Conservation (phyloP, 176 grass and related monocot species). For the Avena insularis region DNA sequence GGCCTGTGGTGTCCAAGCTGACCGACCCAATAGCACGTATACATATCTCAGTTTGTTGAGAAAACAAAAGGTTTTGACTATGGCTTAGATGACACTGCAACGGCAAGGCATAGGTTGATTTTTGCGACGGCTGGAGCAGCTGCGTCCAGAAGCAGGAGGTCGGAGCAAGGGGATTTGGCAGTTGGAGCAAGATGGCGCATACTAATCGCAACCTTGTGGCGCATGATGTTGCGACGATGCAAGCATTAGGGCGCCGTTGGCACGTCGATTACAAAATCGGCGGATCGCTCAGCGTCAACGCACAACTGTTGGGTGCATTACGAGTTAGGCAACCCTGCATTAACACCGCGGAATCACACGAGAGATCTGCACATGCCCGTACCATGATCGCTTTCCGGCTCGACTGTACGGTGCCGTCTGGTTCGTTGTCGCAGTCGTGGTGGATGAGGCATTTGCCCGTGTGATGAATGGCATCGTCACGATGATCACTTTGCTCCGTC, state of each 20-base stretch:
- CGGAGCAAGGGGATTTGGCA: neutral
- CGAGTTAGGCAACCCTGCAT: conserved; percentile 17
- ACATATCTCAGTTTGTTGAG: neutral
- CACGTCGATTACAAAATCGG: neutral
- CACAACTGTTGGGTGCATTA: conserved; percentile 10
- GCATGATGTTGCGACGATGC: conserved; percentile 8
- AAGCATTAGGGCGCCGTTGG: neutral
- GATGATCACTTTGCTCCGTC: neutral
- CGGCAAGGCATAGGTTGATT: neutral
- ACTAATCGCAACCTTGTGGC: neutral
- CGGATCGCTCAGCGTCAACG: neutral
- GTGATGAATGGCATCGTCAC: neutral
- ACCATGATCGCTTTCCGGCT: conserved; percentile 11
- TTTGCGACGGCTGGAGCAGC: neutral
- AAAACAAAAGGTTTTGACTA: neutral
- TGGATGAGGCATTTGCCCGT: neutral
- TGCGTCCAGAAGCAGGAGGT: neutral
- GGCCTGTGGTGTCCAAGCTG: neutral
- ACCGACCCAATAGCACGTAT: neutral
- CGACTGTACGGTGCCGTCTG: neutral
- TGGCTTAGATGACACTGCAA: neutral
- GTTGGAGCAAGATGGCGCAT: neutral
- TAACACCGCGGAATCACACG: neutral
- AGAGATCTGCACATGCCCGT: neutral
- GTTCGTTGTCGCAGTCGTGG: conserved; percentile 1